Conservation (phyloP, 2,329 filamentous ascomycete genomes). For the Phyllosticta citribraziliensis region DNA sequence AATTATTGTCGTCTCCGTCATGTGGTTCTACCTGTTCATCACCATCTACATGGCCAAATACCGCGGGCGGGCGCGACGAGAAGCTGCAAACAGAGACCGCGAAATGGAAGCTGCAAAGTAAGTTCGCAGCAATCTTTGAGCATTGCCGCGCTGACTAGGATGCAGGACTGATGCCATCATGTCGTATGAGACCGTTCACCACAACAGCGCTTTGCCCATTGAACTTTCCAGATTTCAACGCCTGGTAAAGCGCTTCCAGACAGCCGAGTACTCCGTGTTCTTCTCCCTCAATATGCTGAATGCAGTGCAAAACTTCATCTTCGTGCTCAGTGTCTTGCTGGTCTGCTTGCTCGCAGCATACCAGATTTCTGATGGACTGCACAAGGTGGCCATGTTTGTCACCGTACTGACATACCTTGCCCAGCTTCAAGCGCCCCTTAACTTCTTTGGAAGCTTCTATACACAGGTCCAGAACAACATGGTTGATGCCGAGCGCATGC, state of each 20-base stretch:
- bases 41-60: conserved; percentile 44
- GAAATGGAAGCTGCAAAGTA: conserved; percentile 42
- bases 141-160: not conserved
- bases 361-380: conserved; percentile 11
- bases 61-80: conserved; percentile 33
- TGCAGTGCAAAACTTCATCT: conserved; percentile 13
- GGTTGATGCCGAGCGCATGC: conserved; percentile 17
- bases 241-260: conserved; percentile 12
- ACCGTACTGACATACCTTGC: conserved; percentile 14
- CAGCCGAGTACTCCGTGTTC: conserved; percentile 14
- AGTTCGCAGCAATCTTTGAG: conserved; percentile 6
- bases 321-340: conserved; percentile 12
- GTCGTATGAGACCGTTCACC: conserved; percentile 32
- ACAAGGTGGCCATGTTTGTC: conserved; percentile 15
- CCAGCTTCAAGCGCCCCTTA: conserved; percentile 17
- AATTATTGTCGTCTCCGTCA: conserved; percentile 45
- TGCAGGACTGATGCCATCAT: conserved; percentile 37
- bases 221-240: conserved; percentile 10
- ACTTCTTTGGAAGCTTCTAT: conserved; percentile 18
- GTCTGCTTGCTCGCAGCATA: conserved; percentile 11
- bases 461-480: conserved; percentile 16
- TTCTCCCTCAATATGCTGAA: conserved; percentile 15
- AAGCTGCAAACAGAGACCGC: conserved; percentile 35
- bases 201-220: conserved; percentile 12
- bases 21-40: conserved; percentile 42